Conservation (phyloP, 176 grass and related monocot genomes). For the Pharus latifolius region DNA sequence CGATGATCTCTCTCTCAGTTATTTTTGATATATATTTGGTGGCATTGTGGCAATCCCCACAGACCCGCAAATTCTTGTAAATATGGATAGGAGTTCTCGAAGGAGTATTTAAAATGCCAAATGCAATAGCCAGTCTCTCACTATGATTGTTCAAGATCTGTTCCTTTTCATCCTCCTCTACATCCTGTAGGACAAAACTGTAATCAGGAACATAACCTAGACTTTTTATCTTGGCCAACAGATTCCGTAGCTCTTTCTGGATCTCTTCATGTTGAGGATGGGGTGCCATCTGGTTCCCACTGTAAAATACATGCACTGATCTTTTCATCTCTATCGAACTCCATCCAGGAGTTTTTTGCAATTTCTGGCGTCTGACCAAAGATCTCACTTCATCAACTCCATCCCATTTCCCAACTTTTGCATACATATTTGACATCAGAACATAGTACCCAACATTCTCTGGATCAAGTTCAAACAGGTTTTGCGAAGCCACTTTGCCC, state of each 20-base stretch:
- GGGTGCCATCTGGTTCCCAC: slow-evolving; percentile 42
- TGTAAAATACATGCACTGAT: slow-evolving; percentile 58
- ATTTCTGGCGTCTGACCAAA: slow-evolving; percentile 41
- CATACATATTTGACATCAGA: slow-evolving; percentile 77
- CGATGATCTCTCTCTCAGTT: slow-evolving; percentile 58
- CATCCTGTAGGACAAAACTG: slow-evolving; percentile 72
- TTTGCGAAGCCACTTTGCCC: slow-evolving; percentile 48
- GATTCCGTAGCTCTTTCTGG: slow-evolving; percentile 32
- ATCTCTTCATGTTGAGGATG: slow-evolving; percentile 61
- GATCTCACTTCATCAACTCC: slow-evolving; percentile 68
- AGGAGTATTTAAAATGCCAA: slow-evolving; percentile 61
- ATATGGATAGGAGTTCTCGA: slow-evolving; percentile 44
- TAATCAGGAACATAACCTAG: slow-evolving; percentile 65
- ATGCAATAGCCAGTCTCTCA: slow-evolving; percentile 70
- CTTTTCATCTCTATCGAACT: slow-evolving; percentile 72
- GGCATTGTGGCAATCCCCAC: slow-evolving; percentile 75
- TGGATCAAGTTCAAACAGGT: slow-evolving; percentile 55
- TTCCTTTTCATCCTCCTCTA: slow-evolving; percentile 75
- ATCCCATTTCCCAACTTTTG: slow-evolving; percentile 68
- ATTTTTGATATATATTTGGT: slow-evolving; percentile 72
- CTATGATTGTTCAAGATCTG: slow-evolving; percentile 63
- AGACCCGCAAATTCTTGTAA: slow-evolving; percentile 67
- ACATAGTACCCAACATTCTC: slow-evolving; percentile 75
- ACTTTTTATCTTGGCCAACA: slow-evolving; percentile 53
- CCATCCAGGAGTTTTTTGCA: slow-evolving; percentile 74